Evolutionary conservation across 192 early-diverging fungal species (phyloP), one percentile per base, ranked within the genome.

Genomic region (Rhizophagus clarus): DNA sequence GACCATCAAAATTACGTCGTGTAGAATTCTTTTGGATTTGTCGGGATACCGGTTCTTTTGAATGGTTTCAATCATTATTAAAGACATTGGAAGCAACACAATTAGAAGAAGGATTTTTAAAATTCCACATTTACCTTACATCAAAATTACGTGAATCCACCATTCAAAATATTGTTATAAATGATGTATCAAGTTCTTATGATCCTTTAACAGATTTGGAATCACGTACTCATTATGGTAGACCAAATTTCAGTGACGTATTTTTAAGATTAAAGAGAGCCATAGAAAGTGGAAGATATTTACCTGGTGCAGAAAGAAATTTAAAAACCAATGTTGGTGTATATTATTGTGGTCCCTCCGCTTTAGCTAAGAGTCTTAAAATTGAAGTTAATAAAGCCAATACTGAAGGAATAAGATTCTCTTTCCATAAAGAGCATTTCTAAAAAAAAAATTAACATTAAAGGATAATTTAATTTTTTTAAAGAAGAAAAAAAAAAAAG

Each of bases 261-360:
- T 92, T 96, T 75, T 78, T 84, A 31, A 85, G 90, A 60, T 84
- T 91, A 64, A 69, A 80, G 31, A 64, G 79, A 71, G 81, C 81
- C 0, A 86, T 86, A 51, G 77, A 61, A 9, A 71, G 69, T 61
- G 85, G 85, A 2, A 83, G 76, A 4, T 86, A 86, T 60, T 81
- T 86, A 77, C 85, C 85, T 7, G 83, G 81, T 24, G 86, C 86
- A 14, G 86, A 80, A 45, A 83, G 84, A 61, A 87, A 88, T 68
- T 81, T 89, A 1, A 74, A 83, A 2, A 81, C 87, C 0, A 88
- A 93, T 56, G 89, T 96, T 11, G 95, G 94, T 22, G 93, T 96
- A 42, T 95, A 95, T 85, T 94, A 92, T 84, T 96, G 95, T 81
- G 95, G 95, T 9, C 94, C 93, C 22, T 87, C 87, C 40, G 85